Evolutionary conservation across 2,329 filamentous ascomycete genomes (phyloP), one percentile per base, ranked within the genome.

Genomic region (Dryadomyces quercus-mongolicae): DNA sequence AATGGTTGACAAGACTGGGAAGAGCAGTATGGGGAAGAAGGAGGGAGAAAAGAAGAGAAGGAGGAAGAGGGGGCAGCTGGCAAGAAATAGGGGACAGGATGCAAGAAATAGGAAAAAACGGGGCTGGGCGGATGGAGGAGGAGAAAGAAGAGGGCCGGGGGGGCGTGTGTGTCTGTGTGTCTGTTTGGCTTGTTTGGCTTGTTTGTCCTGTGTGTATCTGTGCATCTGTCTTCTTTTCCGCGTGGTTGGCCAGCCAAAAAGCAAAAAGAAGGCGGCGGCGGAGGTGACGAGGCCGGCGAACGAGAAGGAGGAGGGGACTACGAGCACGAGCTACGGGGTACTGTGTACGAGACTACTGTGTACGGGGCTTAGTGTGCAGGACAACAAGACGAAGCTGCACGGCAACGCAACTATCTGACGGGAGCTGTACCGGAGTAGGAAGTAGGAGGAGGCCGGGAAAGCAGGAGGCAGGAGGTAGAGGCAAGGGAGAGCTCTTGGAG

Each of bases 11-110:
- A 51, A 16, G 36, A 10, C 52, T 47, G 45, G 57, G 56, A 45
- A 38, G 61, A 62, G 60, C 45, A 22, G 49, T 53, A 45, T 46
- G 42, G 52, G 54, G 25, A 62, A 62, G 64, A 63, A 61, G 62
- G 55, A 54, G 55, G 52, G 50, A 50, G 47, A 49, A 48, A 43
- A 55, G 44, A 44, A 49, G 52, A 51, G 54, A 56, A 47, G 52
- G 47, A 59, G 48, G 55, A 56, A 21, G 38, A 43, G 40, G 43
- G 49, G 52, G 38, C 43, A 46, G 44, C 47, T 12, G 43, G 53
- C 46, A 49, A 53, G 54, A 60, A 58, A 57, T 54, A 57, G 59
- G 59, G 58, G 59, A 55, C 52, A 47, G 55, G 57, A 58, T 44
- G 42, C 42, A 44, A 44, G 42, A 44, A 44, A 44, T 44, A 44